Conservation (phyloP, 2,329 filamentous ascomycete species). For the Phaeophleospora eucalypticola region DNA sequence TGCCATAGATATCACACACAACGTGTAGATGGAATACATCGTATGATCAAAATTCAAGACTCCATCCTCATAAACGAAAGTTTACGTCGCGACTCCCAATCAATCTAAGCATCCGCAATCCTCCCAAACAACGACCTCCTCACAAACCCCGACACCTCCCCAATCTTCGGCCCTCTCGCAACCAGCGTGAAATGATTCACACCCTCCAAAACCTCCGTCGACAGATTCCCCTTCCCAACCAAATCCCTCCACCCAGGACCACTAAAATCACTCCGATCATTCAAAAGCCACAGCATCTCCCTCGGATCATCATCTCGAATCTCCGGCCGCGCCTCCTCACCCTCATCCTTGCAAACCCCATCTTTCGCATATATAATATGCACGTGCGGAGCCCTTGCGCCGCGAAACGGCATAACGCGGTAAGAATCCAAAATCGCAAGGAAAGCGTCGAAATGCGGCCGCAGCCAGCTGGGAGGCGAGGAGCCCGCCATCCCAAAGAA, state of each 20-base stretch:
- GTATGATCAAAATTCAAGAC: too few relatives aligned
- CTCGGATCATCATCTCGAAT: conserved; percentile 40
- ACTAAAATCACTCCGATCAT: conserved; percentile 45
- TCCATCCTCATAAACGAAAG: too few relatives aligned
- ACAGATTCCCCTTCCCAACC: conserved; percentile 2
- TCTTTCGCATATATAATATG: conserved; percentile 46
- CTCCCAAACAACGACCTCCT: too few relatives aligned
- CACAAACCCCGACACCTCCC: too few relatives aligned
- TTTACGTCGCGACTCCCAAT: too few relatives aligned
- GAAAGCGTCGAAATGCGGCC: conserved; percentile 50
- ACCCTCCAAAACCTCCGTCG: conserved; percentile 2
- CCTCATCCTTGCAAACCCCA: conserved; percentile 37
- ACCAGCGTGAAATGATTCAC: conserved; percentile 16
- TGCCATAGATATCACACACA: too few relatives aligned
- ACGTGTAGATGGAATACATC: too few relatives aligned
- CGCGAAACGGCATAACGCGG: conserved; percentile 10
- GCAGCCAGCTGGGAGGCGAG: conserved; percentile 39
- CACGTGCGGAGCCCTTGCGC: conserved; percentile 35
- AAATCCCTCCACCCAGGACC: conserved; percentile 40
- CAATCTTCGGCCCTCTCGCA: too few relatives aligned
- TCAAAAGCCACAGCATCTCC: conserved; percentile 47
- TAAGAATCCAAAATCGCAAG: conserved; percentile 47
- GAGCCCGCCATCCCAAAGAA: conserved; percentile 23
- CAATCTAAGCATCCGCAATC: too few relatives aligned
- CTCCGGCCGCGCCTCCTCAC: conserved; percentile 31